Base-by-base conservation (phyloP, 225 moss, liverwort and hornwort genomes). In the Bryoerythrophyllum caledonicum region DNA sequence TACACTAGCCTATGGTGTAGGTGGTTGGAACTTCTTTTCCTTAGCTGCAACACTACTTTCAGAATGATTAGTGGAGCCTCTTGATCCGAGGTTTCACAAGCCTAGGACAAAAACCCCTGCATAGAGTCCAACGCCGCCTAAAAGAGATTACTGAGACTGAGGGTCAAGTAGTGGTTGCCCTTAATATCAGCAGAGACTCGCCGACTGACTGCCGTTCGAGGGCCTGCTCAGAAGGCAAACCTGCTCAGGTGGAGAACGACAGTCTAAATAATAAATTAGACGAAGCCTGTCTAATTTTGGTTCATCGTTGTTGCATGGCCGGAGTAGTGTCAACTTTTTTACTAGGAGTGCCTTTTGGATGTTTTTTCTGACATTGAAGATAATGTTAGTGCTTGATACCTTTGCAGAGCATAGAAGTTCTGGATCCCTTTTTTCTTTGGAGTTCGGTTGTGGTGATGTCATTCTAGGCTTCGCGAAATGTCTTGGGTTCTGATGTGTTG, bases 21-120 rank as follows among this genome's bases (percentile, higher is more conserved):
- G 30, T 72, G 6, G 41, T 64, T 80, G 83, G 63, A 72, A 68
- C 63, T 57, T n/a, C 26, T 41, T 57, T 37, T 28, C 28, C 23
- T 63, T 68, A 77, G 66, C 46, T 77, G 77, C 68, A 43, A 76
- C 41, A 73, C 67, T 72, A 25, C 77, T 80, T 84, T 60, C 80
- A 53, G 69, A 84, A 74, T 67, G 80, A 40, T 35, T 63, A 19
- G 7, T 62, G 9, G 26, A 16, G 32, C 24, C 32, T 58, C 24
- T 20, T 15, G 23, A 68, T 9, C 46, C 37, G 49, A 32, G 63
- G 56, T 68, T 37, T 43, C 63, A 23, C 11, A 37, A 40, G 49
- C 53, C 80, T 48, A 13, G 64, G 28, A 15, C 46, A 34, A 51
- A 68, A 76, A 61, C 62, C 52, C 34, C 58, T 68, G 55, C 57